Evolutionary conservation across 805 yeast species (phyloP), one percentile per base, ranked within the genome.

Genomic region (Candida takata): DNA sequence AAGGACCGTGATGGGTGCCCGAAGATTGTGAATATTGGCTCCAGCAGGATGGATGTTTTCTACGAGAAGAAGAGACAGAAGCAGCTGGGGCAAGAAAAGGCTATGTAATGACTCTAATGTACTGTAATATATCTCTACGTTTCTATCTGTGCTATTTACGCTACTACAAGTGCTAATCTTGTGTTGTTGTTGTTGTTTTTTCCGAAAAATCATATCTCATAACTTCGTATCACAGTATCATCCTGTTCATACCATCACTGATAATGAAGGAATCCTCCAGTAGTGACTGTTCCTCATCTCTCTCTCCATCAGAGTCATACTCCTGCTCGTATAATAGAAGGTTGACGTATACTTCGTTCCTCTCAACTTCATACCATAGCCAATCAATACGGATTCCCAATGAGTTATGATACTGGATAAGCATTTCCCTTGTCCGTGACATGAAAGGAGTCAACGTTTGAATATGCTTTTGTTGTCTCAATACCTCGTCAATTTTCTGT

Each of bases 1-100:
- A 77, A 76, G 50, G 85, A 84, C 52, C 64, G 95, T 29, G 96
- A 88, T 55, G 97, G 97, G 1, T 88, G 97, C 62, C 97, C 97
- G 1, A 72, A 79, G 47, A 75, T 88, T 35, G 56, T 81, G 13
- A 88, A 86, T 51, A 64, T 86, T 31, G 96, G 97, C 8, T 73
- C 85, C n/a, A 72, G 77, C 35, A 71, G 76, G 51, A 67, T 78
- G 5, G 95, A 83, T 46, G 63, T 68, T 58, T 74, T 74, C 48
- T 79, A 69, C 47, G 83, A 79, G 44, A 70, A 69, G 57, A 71
- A 69, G 52, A 67, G 63, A 31, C 50, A 45, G 37, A 51, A 49
- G 35, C 43, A 46, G 14, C 27, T 43, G 29, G 30, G 20, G n/a
- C 14, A 24, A 12, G n/a, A n/a, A n/a, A n/a, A n/a, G n/a, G n/a